Percentiles rank a stretch among this genome's conserved stretches.
Evolutionary conservation across 169 alveolate species (phyloP).

Genomic region (Plasmodium inui): DNA sequence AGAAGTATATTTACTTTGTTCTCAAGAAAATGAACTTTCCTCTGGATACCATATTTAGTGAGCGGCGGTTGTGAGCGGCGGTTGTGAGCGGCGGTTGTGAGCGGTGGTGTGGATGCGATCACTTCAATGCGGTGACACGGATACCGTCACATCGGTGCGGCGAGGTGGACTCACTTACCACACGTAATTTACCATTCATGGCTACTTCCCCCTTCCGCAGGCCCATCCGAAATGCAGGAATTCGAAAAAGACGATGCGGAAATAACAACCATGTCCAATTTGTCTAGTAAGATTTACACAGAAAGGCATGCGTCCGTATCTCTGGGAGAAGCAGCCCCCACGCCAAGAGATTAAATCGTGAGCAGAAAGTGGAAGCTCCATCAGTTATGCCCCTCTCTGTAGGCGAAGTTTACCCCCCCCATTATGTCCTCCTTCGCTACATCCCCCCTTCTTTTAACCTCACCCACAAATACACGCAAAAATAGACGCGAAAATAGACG

Average conservation of each 20-base stretch:
- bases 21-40: slow-evolving; percentile 65
- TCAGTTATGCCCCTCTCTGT: not conserved
- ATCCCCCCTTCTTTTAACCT: too few species aligned
- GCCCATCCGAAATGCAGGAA: slow-evolving; percentile 27
- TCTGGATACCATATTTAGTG: slow-evolving; percentile 40
- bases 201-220: not conserved
- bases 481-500: too few species aligned
- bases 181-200: not conserved
- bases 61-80: not conserved
- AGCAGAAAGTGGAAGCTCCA: not conserved
- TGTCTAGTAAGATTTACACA: slow-evolving; percentile 15
- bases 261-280: slow-evolving; percentile 53
- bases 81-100: not conserved
- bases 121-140: too few species aligned
- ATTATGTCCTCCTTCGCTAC: too few species aligned
- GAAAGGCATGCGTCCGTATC: not conserved
- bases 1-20: slow-evolving; percentile 34
- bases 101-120: too few species aligned
- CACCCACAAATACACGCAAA: too few species aligned
- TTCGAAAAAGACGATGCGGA: slow-evolving; percentile 29
- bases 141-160: not conserved
- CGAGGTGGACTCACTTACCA: not conserved
- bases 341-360: not conserved
- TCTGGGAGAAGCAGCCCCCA: not conserved
- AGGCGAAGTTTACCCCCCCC: not conserved